These are phyloP conservation scores for Volvox carteri DNA, from an alignment of 163 green algal species.

Conservation along the genomic window DNA sequence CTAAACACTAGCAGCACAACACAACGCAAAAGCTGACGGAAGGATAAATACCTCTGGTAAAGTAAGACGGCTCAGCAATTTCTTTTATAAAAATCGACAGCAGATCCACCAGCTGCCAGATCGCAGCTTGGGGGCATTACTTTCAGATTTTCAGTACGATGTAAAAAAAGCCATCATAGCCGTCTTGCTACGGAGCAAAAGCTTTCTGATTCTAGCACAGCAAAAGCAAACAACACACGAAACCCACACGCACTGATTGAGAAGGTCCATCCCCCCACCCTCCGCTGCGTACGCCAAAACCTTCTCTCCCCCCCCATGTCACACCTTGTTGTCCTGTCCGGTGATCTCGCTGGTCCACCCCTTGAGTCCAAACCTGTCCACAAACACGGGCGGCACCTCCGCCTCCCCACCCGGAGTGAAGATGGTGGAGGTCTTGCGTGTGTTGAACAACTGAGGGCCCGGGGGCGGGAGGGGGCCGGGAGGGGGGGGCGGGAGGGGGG, in stretches of 20 bases:
- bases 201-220: too few species aligned
- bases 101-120: too few species aligned
- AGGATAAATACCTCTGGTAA: too few species aligned
- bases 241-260: too few species aligned
- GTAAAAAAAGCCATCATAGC: constrained; percentile 9
- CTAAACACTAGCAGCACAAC: too few species aligned
- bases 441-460: constrained; percentile 89
- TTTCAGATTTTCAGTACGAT: constrained; percentile 56
- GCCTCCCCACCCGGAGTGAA: constrained; percentile 87
- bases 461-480: not conserved
- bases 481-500: not conserved
- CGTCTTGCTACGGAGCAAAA: too few species aligned
- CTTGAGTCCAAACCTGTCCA: constrained; percentile 94
- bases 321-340: constrained; percentile 75
- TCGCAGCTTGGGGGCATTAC: too few species aligned
- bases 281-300: not conserved
- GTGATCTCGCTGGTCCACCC: constrained; percentile 74
- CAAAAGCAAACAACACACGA: too few species aligned
- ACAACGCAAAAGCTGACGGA: too few species aligned
- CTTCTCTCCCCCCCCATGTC: not conserved
- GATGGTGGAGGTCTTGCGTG: constrained; percentile 90
- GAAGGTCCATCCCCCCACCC: not conserved
- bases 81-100: too few species aligned
- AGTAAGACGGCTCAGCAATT: too few species aligned
- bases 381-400: constrained; percentile 92